Base-by-base conservation (phyloP, 2,329 filamentous ascomycete genomes). In the Pleochaeta shiraiana region DNA sequence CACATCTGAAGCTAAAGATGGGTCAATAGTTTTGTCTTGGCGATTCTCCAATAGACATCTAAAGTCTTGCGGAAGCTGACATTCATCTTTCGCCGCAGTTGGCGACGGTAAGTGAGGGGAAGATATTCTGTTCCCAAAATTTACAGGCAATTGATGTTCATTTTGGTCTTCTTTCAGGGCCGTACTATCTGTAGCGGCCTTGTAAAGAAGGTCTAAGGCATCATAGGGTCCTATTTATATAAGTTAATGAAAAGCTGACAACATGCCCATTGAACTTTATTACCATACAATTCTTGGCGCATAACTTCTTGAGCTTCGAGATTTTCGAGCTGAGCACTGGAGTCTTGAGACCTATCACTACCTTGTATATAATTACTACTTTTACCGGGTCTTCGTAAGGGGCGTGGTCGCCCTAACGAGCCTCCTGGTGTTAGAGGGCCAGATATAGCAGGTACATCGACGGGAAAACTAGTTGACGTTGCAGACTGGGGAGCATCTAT, bases 121-220 rank as follows among this genome's bases (percentile, higher is more conserved):
- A 24, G 62, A 37, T 21, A n/a, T 24, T 24, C 47, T 31, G 24
- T 34, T 24, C 21, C 43, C 30, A 3, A 63, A 9, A 21, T 47
- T 37, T 7, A 37, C 14, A 33, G 62, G 43, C 26, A 50, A 34
- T 28, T 37, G 43, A 34, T 53, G 16, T 4, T 19, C n/a, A 28
- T 24, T 47, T 69, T 63, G 53, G n/a, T 65, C 65, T 67, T 74
- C 72, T 60, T 71, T 73, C 65, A 75, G 71, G 30, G 67, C 70
- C 16, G 70, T 70, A 59, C 70, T 82, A 72, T 85, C 81, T 47
- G 83, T 85, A 33, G 83, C 90, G 24, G 91, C 92, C 75, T 95
- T 91, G 72, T 95, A 95, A 19, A 97, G 80, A 65, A 96, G 79
- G 73, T 95, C 90, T 60, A 97, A 79, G 28, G 92, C 92, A 76